phyloP scores from a whole-genome alignment of 2,329 filamentous ascomycete genomes.

The Scedosporium aurantiacum region DNA sequence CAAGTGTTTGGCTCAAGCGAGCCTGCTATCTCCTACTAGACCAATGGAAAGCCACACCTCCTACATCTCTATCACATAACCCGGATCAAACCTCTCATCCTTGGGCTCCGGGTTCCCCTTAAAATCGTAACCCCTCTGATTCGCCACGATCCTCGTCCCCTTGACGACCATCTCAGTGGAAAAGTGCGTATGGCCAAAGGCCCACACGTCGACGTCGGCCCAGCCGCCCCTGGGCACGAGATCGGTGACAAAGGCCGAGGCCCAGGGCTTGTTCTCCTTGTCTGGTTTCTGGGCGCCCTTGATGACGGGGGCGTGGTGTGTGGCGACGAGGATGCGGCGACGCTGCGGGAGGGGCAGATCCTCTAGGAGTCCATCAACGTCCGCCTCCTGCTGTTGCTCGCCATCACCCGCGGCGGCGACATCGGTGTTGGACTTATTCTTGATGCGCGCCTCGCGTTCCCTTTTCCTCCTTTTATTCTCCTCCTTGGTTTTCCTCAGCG shows the following conservation, averaged over 20 bases:
- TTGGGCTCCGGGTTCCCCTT: background rate
- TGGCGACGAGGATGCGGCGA: slow-evolving; percentile 35
- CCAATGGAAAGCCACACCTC: background rate
- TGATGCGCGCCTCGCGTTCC: background rate
- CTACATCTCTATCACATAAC: background rate
- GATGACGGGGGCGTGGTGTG: slow-evolving; percentile 46
- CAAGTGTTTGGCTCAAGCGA: no score
- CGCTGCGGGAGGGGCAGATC: background rate
- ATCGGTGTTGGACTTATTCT: background rate
- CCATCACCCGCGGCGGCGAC: background rate
- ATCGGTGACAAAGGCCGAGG: slow-evolving; percentile 42
- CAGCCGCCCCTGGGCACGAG: slow-evolving; percentile 14
- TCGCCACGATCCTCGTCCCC: slow-evolving; percentile 28
- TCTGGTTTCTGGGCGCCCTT: slow-evolving; percentile 36
- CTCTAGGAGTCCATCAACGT: background rate
- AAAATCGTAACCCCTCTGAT: slow-evolving; percentile 29
- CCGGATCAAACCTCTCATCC: background rate
- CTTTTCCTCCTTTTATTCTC: background rate
- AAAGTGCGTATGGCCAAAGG: slow-evolving; percentile 39
- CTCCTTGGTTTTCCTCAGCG: background rate
- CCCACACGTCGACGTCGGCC: slow-evolving; percentile 24
- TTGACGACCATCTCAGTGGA: slow-evolving; percentile 22
- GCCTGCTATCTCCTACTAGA: no score
- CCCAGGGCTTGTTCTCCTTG: slow-evolving; percentile 33
- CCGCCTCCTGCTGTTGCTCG: no score